phyloP scores from a whole-genome alignment of 306 rosid species.

The Oxytropis ochrocephala region DNA sequence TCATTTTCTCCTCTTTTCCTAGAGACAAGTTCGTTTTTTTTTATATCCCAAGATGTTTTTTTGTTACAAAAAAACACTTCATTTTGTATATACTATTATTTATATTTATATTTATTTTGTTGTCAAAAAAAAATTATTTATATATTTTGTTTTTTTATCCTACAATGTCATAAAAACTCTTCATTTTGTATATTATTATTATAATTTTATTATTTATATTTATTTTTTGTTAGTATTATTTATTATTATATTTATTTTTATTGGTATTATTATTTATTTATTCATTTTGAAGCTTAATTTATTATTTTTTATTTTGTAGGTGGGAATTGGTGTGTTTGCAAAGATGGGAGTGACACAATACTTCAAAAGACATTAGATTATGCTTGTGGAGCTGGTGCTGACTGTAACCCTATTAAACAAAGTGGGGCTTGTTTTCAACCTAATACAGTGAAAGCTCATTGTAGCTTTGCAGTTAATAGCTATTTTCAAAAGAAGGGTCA shows the following conservation, averaged over 20 bases:
- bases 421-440: slow-evolving; percentile 46
- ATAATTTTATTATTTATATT: not conserved
- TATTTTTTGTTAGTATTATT: not conserved
- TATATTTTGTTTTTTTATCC: not conserved
- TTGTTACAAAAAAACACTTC: not conserved
- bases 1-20: not conserved
- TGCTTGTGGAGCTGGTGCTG: slow-evolving; percentile 81
- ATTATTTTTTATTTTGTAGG: no score
- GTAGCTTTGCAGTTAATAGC: slow-evolving; percentile 61
- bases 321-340: slow-evolving; percentile 66
- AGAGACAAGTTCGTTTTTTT: no score
- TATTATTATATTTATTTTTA: not conserved
- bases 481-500: slow-evolving; percentile 66
- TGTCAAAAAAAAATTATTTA: no score
- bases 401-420: slow-evolving; percentile 42
- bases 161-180: not conserved
- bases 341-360: slow-evolving; percentile 34
- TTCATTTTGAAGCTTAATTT: not conserved
- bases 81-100: no score
- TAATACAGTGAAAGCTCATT: slow-evolving; percentile 49
- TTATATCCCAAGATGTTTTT: no score
- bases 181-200: not conserved
- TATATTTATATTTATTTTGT: not conserved
- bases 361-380: slow-evolving; percentile 55
- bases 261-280: not conserved